phyloP scores from a whole-genome alignment of 2,329 filamentous ascomycete genomes.

The Escovopsis weberi region DNA sequence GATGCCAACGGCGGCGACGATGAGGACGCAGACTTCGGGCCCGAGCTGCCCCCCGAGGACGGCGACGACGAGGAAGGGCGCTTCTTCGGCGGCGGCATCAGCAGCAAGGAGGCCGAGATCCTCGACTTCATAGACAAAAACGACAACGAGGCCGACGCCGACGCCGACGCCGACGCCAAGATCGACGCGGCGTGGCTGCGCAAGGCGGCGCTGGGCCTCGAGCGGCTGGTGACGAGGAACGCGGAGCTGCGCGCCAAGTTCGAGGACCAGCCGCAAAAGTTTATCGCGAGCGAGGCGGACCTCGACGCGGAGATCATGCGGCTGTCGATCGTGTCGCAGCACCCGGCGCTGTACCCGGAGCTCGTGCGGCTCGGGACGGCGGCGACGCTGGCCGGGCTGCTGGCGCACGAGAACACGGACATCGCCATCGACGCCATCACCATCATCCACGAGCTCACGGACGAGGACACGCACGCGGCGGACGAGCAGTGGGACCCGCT shows the following conservation, averaged over 20 bases:
- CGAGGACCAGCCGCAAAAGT: conserved; percentile 65
- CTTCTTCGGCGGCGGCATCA: conserved; percentile 90
- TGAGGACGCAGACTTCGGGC: conserved; percentile 35
- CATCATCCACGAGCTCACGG: conserved; percentile 79
- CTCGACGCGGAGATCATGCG: conserved; percentile 78
- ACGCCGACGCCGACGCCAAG: conserved; percentile 37
- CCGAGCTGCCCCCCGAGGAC: conserved; percentile 33
- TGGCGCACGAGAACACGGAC: conserved; percentile 93
- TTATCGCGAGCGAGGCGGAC: conserved; percentile 77
- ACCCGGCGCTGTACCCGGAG: conserved; percentile 68
- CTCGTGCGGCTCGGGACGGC: conserved; percentile 64
- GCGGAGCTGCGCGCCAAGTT: conserved; percentile 76
- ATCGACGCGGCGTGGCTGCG: conserved; percentile 76
- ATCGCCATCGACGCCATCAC: conserved; percentile 87
- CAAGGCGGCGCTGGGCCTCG: conserved; percentile 67
- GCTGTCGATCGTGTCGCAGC: conserved; percentile 74
- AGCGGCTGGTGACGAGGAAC: conserved; percentile 84
- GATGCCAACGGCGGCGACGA: conserved; percentile 23
- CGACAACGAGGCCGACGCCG: conserved; percentile 24
- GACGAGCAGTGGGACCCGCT: conserved; percentile 69
- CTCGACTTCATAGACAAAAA: conserved; percentile 69
- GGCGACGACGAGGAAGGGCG: conserved; percentile 78
- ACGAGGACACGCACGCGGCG: conserved; percentile 76
- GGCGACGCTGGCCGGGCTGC: conserved; percentile 59
- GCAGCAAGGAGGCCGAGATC: conserved; percentile 63